Conservation (phyloP, 495 filamentous ascomycete species). For the Neurospora sp. region DNA sequence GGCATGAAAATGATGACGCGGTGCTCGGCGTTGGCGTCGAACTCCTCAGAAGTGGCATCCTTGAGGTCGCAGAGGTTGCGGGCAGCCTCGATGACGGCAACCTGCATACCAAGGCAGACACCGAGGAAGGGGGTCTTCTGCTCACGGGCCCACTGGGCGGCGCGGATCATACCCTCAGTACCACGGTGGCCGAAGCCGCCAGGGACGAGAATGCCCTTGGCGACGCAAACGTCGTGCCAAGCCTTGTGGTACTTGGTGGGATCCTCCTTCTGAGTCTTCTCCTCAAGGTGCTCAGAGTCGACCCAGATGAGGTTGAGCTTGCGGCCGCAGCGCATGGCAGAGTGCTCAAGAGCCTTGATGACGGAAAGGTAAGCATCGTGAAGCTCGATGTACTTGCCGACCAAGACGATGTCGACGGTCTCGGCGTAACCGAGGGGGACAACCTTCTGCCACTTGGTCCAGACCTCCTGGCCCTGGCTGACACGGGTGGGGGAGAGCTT, state of each 20-base stretch:
- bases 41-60: constrained; percentile 56
- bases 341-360: constrained; percentile 78
- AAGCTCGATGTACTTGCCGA: constrained; percentile 81
- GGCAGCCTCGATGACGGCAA: constrained; percentile 87
- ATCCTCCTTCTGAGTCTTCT: constrained; percentile 39
- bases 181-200: constrained; percentile 83
- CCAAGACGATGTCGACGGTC: constrained; percentile 70
- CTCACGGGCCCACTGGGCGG: constrained; percentile 72
- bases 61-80: constrained; percentile 55
- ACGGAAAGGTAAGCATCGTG: constrained; percentile 75
- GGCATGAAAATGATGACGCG: constrained; percentile 84
- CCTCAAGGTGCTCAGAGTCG: constrained; percentile 75
- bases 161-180: constrained; percentile 79
- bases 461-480: constrained; percentile 50
- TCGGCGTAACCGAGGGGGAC: constrained; percentile 46
- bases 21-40: constrained; percentile 45
- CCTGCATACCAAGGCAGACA: constrained; percentile 90
- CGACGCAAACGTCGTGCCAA: constrained; percentile 58
- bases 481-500: constrained; percentile 36
- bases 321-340: constrained; percentile 72
- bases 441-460: constrained; percentile 61
- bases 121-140: constrained; percentile 77
- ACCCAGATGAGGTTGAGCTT: constrained; percentile 79
- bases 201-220: constrained; percentile 40
- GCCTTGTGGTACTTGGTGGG: constrained; percentile 78